A percentile compares a stretch with the other conserved stretches of the same genome.
These are phyloP conservation scores for Kandelia obovata DNA, from an alignment of 345 rosid species.

Conservation along the genomic window DNA sequence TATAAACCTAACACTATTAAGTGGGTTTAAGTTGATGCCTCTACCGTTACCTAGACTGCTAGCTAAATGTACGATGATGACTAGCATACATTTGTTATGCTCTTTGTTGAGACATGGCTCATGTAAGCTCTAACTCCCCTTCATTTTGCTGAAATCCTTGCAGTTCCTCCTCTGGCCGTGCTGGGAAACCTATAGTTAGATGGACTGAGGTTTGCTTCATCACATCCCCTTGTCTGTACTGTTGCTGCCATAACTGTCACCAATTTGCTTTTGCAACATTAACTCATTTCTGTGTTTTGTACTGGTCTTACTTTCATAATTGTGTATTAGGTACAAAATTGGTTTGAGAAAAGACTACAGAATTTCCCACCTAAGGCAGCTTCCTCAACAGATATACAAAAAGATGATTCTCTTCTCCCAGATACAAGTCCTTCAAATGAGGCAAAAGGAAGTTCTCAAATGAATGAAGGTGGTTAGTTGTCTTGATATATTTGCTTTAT, in stretches of 20 bases:
- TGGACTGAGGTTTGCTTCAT: slow-evolving; percentile 51
- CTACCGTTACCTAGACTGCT: no score
- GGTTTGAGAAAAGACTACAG: slow-evolving; percentile 38
- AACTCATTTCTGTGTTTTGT: neutral
- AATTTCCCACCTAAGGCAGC: slow-evolving; percentile 26
- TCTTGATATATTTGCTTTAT: neutral
- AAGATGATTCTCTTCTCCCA: slow-evolving; percentile 24
- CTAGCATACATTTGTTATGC: neutral
- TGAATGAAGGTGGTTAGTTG: slow-evolving; percentile 34
- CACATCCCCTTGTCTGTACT: neutral
- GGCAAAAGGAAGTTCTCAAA: slow-evolving; percentile 28
- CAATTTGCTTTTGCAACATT: neutral
- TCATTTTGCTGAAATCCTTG: slow-evolving; percentile 13
- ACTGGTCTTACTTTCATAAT: neutral
- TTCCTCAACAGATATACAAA: slow-evolving; percentile 31
- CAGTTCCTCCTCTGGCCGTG: slow-evolving; percentile 67
- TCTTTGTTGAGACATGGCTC: neutral
- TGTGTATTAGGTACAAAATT: slow-evolving; percentile 41
- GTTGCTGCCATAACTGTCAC: neutral
- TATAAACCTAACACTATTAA: no score
- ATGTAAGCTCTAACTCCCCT: slow-evolving; percentile 13
- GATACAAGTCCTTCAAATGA: slow-evolving; percentile 23
- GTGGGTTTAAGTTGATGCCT: no score
- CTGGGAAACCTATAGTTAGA: slow-evolving; percentile 59
- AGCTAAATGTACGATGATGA: neutral